Percentiles rank a stretch among this genome's conserved stretches.
Evolutionary conservation across 495 filamentous ascomycete genomes (phyloP).

Genomic region (Cercophora newfieldiana): DNA sequence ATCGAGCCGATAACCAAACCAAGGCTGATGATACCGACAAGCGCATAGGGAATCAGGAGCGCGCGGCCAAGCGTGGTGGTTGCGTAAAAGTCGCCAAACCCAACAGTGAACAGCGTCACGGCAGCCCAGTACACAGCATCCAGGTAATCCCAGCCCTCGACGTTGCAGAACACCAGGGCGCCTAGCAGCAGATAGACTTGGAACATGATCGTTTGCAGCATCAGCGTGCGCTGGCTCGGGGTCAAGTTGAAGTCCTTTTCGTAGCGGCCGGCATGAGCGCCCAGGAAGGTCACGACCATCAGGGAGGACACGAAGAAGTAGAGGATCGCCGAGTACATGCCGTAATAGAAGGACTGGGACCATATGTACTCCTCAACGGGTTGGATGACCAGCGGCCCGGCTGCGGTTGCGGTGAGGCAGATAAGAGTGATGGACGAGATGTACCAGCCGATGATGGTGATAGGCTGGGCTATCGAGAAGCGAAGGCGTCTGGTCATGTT

Average conservation of each 20-base stretch:
- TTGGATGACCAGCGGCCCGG: conserved; percentile 47
- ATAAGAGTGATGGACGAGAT: conserved; percentile 65
- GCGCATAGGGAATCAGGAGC: conserved; percentile 75
- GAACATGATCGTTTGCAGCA: conserved; percentile 84
- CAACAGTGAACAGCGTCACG: conserved; percentile 82
- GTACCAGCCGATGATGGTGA: conserved; percentile 62
- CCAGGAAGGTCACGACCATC: conserved; percentile 67
- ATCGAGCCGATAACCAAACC: conserved; percentile 87
- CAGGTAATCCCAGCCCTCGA: conserved; percentile 78
- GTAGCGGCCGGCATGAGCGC: conserved; percentile 64
- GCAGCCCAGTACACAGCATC: conserved; percentile 84
- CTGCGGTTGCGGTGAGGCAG: conserved; percentile 57
- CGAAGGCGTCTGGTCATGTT: conserved; percentile 82
- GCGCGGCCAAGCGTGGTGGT: conserved; percentile 56
- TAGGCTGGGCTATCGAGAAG: conserved; percentile 75
- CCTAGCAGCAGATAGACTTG: conserved; percentile 74
- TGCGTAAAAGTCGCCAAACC: conserved; percentile 70
- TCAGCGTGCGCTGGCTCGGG: conserved; percentile 74
- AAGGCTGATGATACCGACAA: conserved; percentile 77
- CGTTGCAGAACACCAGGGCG: conserved; percentile 64
- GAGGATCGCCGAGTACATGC: conserved; percentile 68
- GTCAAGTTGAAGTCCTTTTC: conserved; percentile 70
- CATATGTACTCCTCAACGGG: conserved; percentile 55
- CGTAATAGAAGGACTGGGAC: conserved; percentile 82
- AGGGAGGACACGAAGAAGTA: conserved; percentile 75